Evolutionary conservation across 352 stramenopile species (phyloP), one percentile per base, ranked within the genome.

Genomic region (Pythium brachiatum): DNA sequence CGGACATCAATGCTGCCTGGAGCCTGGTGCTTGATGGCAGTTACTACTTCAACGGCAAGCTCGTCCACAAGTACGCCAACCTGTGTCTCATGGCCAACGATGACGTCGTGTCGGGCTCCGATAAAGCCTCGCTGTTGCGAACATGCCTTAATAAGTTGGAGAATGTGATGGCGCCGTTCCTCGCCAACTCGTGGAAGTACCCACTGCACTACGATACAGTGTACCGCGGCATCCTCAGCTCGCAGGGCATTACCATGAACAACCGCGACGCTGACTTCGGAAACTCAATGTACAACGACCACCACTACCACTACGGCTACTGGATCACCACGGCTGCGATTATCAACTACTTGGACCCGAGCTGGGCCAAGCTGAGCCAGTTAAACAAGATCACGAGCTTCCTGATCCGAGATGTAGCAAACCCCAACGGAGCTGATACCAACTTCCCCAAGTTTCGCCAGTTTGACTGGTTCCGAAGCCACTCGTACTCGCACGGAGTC

Each of bases 271-370:
- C 74, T 1, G 79, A 88, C 62, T 88, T 86, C 63, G 79, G 79
- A 51, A 86, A 88, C 75, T 77, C 76, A 53, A 76, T 85, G 64
- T 88, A 86, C 69, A 86, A 86, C 57, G 79, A 88, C 54, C 79
- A 88, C 66, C 76, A 88, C 67, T 88, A 73, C 53, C 79, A 89
- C 70, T 89, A 82, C 64, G 79, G 77, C 67, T 89, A 89, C 72
- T 89, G 79, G 77, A 54, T 89, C 41, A 54, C 65, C 46, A 72
- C 73, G 39, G 64, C 73, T 21, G 75, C 76, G 26, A 81, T 88
- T 54, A 72, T 85, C 58, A 86, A 86, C 60, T 59, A 50, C 32
- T 50, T 88, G 32, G 72, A 88, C 43, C 73, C 74, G 46, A 78
- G 27, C 20, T 86, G 76, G 79, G 69, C 60, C 7, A 55, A 73